Base-by-base conservation (phyloP, 345 rosid genomes). In the Citrus medica region DNA sequence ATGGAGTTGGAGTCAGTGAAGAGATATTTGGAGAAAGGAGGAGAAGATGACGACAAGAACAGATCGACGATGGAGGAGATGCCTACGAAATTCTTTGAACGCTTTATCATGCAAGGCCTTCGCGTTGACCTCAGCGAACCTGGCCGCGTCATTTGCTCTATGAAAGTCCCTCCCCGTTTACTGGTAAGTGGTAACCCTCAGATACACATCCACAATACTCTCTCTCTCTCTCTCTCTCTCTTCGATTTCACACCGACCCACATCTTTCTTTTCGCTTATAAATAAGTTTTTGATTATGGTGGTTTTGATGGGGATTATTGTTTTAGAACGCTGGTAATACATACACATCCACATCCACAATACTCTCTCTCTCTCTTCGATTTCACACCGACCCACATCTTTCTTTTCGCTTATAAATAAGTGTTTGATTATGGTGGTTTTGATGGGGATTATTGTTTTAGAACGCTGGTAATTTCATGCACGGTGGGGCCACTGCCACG, bases 401-500 rank as follows among this genome's bases (percentile, higher is more conserved):
- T 53, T 53, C 2, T 53, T 12, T 53, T 53, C 21, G 58, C 58
- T 53, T 53, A 0, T 17, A 69, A 27, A 71, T 79, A 51, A 22
- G 7, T 9, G 21, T 53, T 25, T 3, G 9, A 19, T 19, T 3
- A 46, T 17, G 66, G 37, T 67, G 19, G 3, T 46, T 73, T 73
- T 70, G 62, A 35, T 65, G 62, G 64, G 56, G 64, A 60, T 71
- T 74, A 9, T 74, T 61, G 53, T 68, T 8, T 17, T 53, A 95
- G 99, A 95, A 95, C 77, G 87, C 89, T 53, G 97, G 94, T 7
- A 93, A 88, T 75, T 92, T 87, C 92, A 86, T 95, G 91, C 99
- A 95, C 69, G 99, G 99, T 33, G 99, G 99, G 77, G 99, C 97
- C 33, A 95, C 96, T 3, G 98, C 94, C 2, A 87, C 94, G 1